Percentiles rank a stretch among this genome's conserved stretches.
Conservation (phyloP, 1,139 yeast species). For the Taphrina deformans region DNA sequence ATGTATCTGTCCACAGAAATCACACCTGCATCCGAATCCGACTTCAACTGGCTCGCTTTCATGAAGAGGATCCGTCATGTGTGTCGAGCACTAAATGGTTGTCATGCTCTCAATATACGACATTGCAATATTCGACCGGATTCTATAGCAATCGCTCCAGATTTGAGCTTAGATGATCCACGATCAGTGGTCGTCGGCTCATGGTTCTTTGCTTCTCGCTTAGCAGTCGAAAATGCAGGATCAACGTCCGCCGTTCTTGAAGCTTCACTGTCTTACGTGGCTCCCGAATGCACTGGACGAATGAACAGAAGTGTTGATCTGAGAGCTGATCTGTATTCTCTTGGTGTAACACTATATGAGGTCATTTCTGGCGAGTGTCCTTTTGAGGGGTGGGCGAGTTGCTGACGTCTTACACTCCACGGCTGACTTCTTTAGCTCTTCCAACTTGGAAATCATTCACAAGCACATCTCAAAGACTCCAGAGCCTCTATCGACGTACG, state of each 20-base stretch:
- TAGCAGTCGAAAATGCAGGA: constrained; percentile 12
- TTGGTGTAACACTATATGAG: constrained; percentile 32
- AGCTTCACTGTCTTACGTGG: constrained; percentile 22
- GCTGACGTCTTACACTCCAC: not conserved
- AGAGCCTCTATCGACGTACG: not conserved
- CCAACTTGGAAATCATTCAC: constrained; percentile 25
- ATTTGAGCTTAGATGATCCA: not conserved
- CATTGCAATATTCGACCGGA: constrained; percentile 31
- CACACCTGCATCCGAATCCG: not conserved
- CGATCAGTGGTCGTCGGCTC: constrained; percentile 1
- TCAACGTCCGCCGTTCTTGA: constrained; percentile 7
- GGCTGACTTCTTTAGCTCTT: not conserved
- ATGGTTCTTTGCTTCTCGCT: constrained; percentile 24
- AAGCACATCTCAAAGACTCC: constrained; percentile 17
- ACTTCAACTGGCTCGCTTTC: constrained; percentile 5
- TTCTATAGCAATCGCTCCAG: not conserved
- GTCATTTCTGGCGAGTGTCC: constrained; percentile 17
- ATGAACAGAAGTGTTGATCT: constrained; percentile 24
- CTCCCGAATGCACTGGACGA: constrained; percentile 33
- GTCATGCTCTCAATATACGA: constrained; percentile 8
- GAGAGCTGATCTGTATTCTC: constrained; percentile 32
- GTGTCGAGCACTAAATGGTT: not conserved
- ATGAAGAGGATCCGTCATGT: not conserved
- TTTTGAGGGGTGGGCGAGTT: constrained; percentile 5
- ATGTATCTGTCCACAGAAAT: not conserved